A percentile compares a stretch with the other conserved stretches of the same genome.
These are phyloP conservation scores for Sarocladium strictum DNA, from an alignment of 2,329 filamentous ascomycete species.

Conservation along the genomic window DNA sequence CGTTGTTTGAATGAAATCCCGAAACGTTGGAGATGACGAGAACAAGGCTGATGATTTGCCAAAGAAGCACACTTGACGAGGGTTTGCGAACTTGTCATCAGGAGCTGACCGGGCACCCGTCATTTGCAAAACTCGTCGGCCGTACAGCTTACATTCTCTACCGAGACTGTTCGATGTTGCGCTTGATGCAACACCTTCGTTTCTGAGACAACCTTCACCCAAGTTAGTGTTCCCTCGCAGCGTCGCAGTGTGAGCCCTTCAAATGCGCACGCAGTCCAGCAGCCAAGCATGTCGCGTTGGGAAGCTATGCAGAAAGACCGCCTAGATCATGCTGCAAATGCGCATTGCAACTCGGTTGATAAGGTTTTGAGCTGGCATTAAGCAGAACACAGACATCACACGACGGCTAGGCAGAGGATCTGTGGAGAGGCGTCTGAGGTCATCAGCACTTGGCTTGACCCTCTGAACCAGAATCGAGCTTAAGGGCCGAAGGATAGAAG, in stretches of 20 bases:
- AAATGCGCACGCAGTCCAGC: background rate
- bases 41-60: background rate
- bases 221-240: background rate
- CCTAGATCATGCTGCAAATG: too few relatives aligned
- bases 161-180: background rate
- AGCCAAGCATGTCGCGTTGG: background rate
- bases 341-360: background rate
- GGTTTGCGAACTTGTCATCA: background rate
- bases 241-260: background rate
- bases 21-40: background rate
- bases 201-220: constrained; percentile 2
- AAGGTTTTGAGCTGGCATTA: background rate
- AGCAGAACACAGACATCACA: background rate
- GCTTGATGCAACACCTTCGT: background rate
- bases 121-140: background rate
- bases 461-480: background rate
- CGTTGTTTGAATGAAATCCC: background rate
- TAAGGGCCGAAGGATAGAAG: constrained; percentile 4
- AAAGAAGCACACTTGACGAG: background rate
- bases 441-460: background rate
- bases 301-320: too few relatives aligned
- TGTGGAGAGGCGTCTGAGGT: background rate
- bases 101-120: background rate
- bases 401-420: background rate
- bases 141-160: background rate